phyloP scores from a whole-genome alignment of 352 stramenopile species.

The Globisporangium alternatum region DNA sequence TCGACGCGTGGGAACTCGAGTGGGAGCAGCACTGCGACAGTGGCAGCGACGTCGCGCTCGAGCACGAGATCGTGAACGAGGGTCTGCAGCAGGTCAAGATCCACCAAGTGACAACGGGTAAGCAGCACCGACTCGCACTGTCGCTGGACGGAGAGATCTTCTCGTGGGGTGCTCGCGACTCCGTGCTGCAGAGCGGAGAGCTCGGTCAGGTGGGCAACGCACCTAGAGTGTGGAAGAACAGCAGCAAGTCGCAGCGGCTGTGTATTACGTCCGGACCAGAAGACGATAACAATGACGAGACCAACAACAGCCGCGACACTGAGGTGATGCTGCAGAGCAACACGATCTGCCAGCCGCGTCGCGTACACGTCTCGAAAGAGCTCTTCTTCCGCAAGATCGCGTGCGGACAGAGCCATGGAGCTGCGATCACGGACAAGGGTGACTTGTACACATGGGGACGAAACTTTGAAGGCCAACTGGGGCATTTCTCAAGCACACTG shows the following conservation, averaged over 20 bases:
- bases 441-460: slow-evolving; percentile 89
- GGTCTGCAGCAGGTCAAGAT: slow-evolving; percentile 48
- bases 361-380: slow-evolving; percentile 38
- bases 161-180: slow-evolving; percentile 46
- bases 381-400: slow-evolving; percentile 58
- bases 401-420: slow-evolving; percentile 71
- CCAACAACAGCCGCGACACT: background rate
- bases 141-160: slow-evolving; percentile 64
- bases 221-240: slow-evolving; percentile 5
- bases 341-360: slow-evolving; percentile 25
- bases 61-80: slow-evolving; percentile 32
- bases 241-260: slow-evolving; percentile 16
- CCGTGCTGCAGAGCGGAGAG: slow-evolving; percentile 31
- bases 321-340: background rate
- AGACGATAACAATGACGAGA: slow-evolving; percentile 12
- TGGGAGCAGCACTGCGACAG: slow-evolving; percentile 26
- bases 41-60: slow-evolving; percentile 18
- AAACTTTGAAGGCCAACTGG: slow-evolving; percentile 86
- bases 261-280: slow-evolving; percentile 10
- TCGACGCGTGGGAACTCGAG: slow-evolving; percentile 51
- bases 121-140: slow-evolving; percentile 51
- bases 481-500: slow-evolving; percentile 40
- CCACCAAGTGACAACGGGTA: slow-evolving; percentile 48
- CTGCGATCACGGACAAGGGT: slow-evolving; percentile 68
- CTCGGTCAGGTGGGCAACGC: slow-evolving; percentile 32